phyloP scores from a whole-genome alignment of 148 eudicot species.

The Rhododendron kiyosumense region DNA sequence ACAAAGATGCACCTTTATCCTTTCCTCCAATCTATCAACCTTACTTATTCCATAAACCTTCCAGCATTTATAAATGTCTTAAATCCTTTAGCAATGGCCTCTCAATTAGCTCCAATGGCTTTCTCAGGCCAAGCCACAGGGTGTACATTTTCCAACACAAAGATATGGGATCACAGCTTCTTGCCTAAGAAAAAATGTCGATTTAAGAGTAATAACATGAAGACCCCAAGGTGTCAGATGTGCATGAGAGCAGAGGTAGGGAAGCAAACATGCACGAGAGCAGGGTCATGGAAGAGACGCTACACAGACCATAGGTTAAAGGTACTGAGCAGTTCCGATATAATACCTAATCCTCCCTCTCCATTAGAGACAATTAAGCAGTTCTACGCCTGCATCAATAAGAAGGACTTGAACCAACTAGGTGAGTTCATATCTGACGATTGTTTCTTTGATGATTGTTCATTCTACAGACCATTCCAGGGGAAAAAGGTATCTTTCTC shows the following conservation, averaged over 20 bases:
- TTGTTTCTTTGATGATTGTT: constrained; percentile 57
- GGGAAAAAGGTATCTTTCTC: constrained; percentile 53
- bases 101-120: neutral
- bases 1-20: constrained; percentile 19
- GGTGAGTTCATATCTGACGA: constrained; percentile 36
- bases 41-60: constrained; percentile 1
- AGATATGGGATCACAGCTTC: neutral
- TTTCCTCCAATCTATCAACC: neutral
- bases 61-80: neutral
- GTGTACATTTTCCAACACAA: constrained; percentile 1
- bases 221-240: neutral
- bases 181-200: constrained; percentile 2
- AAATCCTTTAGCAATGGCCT: constrained; percentile 2
- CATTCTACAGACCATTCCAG: constrained; percentile 47
- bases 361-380: constrained; percentile 39
- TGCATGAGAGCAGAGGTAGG: neutral
- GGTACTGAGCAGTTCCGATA: constrained; percentile 10
- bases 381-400: constrained; percentile 60
- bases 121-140: constrained; percentile 3
- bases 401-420: constrained; percentile 32
- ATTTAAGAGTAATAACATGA: neutral
- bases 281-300: neutral
- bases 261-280: neutral
- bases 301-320: neutral
- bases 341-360: constrained; percentile 1